Evolutionary conservation across 345 rosid genomes (phyloP).

Genomic region (Fremontodendron californicum): DNA sequence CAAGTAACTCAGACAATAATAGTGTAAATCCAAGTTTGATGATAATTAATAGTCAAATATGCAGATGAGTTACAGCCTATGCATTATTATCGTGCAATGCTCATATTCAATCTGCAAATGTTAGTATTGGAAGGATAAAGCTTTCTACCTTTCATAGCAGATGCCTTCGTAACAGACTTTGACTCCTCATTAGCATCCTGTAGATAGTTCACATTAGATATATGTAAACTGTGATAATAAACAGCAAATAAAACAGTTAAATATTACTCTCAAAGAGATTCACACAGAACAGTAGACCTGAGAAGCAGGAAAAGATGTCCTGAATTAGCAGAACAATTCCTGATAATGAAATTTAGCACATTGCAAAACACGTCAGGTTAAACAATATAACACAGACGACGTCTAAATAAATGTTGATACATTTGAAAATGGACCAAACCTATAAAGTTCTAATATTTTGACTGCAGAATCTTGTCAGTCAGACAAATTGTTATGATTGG

Average conservation of each 20-base stretch:
- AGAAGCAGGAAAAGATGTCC: neutral
- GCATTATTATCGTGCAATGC: neutral
- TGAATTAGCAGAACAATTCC: neutral
- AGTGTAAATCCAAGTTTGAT: neutral
- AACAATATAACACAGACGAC: neutral
- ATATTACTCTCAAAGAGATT: neutral
- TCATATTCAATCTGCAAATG: neutral
- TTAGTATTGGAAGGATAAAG: neutral
- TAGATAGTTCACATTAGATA: neutral
- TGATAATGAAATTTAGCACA: neutral
- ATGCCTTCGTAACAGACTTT: slow-evolving; percentile 86
- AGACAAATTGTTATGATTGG: neutral
- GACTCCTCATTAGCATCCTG: slow-evolving; percentile 98
- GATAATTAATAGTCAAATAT: neutral
- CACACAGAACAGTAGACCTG: neutral
- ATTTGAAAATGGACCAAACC: neutral
- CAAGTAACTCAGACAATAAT: neutral
- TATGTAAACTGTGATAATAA: neutral
- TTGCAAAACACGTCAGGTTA: neutral
- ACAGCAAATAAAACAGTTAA: neutral
- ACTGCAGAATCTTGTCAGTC: neutral
- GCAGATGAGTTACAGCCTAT: neutral
- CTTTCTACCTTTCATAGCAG: slow-evolving; percentile 77
- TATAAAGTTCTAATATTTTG: neutral
- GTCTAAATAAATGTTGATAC: neutral